Evolutionary conservation across 202 grass and related monocot genomes (phyloP), one percentile per base, ranked within the genome.

Genomic region (Digitaria exilis): DNA sequence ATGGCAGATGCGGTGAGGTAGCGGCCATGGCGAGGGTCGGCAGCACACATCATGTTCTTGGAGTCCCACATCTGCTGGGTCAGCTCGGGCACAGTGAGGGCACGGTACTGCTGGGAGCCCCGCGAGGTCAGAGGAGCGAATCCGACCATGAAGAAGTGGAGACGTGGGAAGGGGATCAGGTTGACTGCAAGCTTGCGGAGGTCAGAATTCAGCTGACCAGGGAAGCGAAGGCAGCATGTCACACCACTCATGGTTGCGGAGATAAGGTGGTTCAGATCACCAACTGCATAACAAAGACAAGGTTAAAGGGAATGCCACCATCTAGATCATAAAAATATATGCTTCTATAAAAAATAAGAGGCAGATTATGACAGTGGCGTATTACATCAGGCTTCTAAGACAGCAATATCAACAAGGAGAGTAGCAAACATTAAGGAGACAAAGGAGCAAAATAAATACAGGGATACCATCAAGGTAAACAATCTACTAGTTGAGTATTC

Each of bases 231-330:
- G 72, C 94, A 97, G 89, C 94, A 97, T 0, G 94, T 97, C 60
- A 97, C 91, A 55, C 94, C 94, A 46, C 91, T 93, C 94, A 97
- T 97, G 12, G 94, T 97, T 69, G 94, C 94, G 9, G 91, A 97
- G 69, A 97, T 97, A 5, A 97, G 88, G 39, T 97, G 94, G 63
- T 97, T 94, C 24, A 97, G 90, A 90, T 97, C 94, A 77, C 94
- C 91, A 80, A 97, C 94, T 97, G 94, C 12, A 56, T 21, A 76
- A 56, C 21, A 30, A 78, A 70, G 34, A 24, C 12, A 24, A 30
- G 7, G 0, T 56, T 41, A 51, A 67, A 24, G 34, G 42, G 8
- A 9, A 73, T 11, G 34, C n/a, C n/a, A n/a, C 4, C 3, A 21
- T 7, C 17, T 19, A 19, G 16, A 50, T 5, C 4, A 17, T 1